Conservation (phyloP, 164 flowering plant species). For the Stephania cephalantha region DNA sequence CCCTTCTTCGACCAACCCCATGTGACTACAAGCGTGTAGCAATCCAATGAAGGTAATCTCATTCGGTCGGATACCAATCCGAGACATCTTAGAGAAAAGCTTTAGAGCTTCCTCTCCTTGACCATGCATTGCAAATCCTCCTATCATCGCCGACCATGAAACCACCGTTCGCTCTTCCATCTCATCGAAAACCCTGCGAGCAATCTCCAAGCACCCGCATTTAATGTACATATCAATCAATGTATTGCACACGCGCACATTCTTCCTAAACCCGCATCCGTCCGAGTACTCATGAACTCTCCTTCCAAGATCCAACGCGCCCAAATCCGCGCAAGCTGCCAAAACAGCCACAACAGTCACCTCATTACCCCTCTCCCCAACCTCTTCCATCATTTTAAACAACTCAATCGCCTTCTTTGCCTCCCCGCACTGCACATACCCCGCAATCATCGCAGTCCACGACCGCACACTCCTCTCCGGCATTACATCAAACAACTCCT, state of each 20-base stretch:
- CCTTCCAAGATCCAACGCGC: conserved; percentile 53
- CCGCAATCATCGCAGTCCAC: conserved; percentile 61
- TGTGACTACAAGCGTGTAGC: conserved; percentile 61
- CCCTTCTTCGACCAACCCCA: conserved; percentile 48
- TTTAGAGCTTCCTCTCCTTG: conserved; percentile 39
- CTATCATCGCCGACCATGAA: conserved; percentile 83
- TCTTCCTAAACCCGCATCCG: conserved; percentile 35
- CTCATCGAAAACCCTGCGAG: conserved; percentile 37
- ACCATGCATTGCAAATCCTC: conserved; percentile 60
- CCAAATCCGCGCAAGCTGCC: conserved; percentile 70
- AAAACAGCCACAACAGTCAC: conserved; percentile 64
- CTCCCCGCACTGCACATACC: conserved; percentile 53
- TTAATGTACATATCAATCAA: conserved; percentile 78
- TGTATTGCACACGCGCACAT: conserved; percentile 47
- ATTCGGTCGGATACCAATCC: conserved; percentile 44
- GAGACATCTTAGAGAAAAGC: conserved; percentile 35
- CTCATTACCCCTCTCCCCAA: conserved; percentile 48
- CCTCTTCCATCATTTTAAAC: conserved; percentile 52
- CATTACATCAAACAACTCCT: conserved; percentile 44
- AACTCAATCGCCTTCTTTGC: conserved; percentile 46
- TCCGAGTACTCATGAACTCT: conserved; percentile 49
- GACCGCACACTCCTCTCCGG: conserved; percentile 57
- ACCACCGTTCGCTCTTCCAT: conserved; percentile 58
- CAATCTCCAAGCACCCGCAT: conserved; percentile 59
- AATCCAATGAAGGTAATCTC: conserved; percentile 52